Evolutionary conservation across 768 basidiomycete genomes (phyloP).

Genomic region (Tylopilus vinaceipallidus): DNA sequence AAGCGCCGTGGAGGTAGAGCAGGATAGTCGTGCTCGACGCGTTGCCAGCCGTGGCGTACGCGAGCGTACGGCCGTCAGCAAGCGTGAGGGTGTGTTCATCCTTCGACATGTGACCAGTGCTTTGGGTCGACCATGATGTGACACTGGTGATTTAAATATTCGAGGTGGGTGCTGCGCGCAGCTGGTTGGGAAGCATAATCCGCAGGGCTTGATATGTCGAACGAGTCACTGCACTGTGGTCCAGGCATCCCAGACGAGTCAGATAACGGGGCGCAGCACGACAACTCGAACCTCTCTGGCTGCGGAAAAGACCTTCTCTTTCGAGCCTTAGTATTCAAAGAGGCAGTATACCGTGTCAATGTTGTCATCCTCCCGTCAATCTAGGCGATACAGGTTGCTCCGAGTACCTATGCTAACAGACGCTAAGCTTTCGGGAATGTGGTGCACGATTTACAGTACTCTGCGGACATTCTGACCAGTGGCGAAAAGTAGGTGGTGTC

Average conservation of each 20-base stretch:
- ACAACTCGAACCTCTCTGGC: too few relatives aligned
- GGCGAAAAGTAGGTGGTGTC: too few relatives aligned
- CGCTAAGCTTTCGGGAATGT: too few relatives aligned
- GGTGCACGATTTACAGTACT: too few relatives aligned
- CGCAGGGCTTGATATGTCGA: background rate
- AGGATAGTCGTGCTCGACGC: constrained; percentile 46
- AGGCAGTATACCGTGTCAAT: too few relatives aligned
- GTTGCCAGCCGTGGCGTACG: constrained; percentile 54
- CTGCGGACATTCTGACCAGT: too few relatives aligned
- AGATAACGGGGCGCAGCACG: background rate
- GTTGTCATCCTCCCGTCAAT: too few relatives aligned
- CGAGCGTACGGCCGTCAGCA: constrained; percentile 45
- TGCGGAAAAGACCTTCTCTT: too few relatives aligned
- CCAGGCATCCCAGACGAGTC: background rate
- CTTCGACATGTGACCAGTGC: too few relatives aligned
- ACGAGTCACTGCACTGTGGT: background rate
- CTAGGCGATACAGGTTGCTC: too few relatives aligned
- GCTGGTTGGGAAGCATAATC: background rate
- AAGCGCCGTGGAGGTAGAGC: constrained; percentile 56
- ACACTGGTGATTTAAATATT: background rate
- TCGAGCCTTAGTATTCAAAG: too few relatives aligned
- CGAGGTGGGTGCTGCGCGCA: background rate
- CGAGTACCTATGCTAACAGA: too few relatives aligned
- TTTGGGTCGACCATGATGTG: background rate
- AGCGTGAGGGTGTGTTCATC: constrained; percentile 24